A percentile compares a stretch with the other conserved stretches of the same genome.
These are phyloP conservation scores for Wallacemonas sp. DNA, from an alignment of 208 protist genomes.

Conservation along the genomic window DNA sequence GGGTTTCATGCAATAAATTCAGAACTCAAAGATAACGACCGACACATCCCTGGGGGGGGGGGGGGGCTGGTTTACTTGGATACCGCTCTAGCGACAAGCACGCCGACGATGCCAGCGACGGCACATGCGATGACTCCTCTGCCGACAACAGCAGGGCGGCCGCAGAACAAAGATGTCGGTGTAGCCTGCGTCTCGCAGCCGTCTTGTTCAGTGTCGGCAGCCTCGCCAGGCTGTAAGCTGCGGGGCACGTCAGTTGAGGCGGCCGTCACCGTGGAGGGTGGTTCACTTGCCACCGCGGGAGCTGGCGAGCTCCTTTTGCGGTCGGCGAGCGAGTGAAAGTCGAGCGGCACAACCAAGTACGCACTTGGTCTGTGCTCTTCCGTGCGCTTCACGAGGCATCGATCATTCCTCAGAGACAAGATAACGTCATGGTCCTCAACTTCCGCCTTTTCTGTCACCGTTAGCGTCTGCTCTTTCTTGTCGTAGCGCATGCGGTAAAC, in stretches of 20 bases:
- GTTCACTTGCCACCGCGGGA: background rate
- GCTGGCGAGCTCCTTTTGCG: background rate
- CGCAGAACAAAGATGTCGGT: background rate
- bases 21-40: no score
- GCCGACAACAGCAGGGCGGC: background rate
- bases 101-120: background rate
- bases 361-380: background rate
- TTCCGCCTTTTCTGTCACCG: constrained; percentile 22
- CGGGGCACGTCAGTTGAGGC: background rate
- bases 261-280: background rate
- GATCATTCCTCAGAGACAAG: background rate
- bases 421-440: constrained; percentile 1
- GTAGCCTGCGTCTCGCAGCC: background rate
- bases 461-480: constrained; percentile 20
- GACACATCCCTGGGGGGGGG: background rate
- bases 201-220: background rate
- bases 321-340: constrained; percentile 1
- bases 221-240: background rate
- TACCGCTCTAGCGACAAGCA: background rate
- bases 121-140: background rate
- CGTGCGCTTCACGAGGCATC: constrained; percentile 7
- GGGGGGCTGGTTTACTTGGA: background rate
- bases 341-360: constrained; percentile 7
- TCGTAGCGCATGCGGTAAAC: constrained; percentile 34
- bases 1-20: no score